Evolutionary conservation across 1,284 basidiomycete species (phyloP).

Genomic region (Rhodofomes roseus): DNA sequence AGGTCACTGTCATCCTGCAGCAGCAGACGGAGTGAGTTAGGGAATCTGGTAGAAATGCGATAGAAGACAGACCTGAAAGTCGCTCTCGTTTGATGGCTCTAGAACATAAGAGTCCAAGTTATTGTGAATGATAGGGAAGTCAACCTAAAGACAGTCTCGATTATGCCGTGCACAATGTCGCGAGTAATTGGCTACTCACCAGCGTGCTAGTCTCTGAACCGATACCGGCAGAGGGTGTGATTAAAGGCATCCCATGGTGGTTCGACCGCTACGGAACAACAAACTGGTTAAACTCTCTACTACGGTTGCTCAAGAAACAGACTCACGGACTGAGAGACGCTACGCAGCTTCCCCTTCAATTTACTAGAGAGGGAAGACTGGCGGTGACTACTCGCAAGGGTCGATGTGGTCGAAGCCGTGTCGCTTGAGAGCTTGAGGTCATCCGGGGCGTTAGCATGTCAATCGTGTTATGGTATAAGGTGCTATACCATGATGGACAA

Average conservation of each 20-base stretch:
- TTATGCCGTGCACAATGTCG: neutral
- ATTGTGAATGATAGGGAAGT: conserved; percentile 1
- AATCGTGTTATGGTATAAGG: neutral
- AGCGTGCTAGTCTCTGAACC: conserved; percentile 7
- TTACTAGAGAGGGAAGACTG: conserved; percentile 3
- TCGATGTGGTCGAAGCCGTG: neutral
- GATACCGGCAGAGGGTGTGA: neutral
- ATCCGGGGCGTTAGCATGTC: neutral
- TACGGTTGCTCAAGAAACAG: neutral
- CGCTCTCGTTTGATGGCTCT: neutral
- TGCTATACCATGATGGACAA: neutral
- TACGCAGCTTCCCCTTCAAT: conserved; percentile 8
- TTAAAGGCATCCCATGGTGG: neutral
- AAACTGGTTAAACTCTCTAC: neutral
- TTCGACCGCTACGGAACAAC: neutral
- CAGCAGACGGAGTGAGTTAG: too few species aligned
- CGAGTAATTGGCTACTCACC: neutral
- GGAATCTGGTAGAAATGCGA: too few species aligned
- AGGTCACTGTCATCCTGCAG: conserved; percentile 4
- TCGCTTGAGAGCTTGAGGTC: neutral
- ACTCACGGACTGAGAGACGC: conserved; percentile 2
- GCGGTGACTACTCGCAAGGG: neutral
- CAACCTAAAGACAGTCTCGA: neutral
- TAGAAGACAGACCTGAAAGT: neutral
- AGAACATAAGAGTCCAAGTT: conserved; percentile 1